Evolutionary conservation across 306 rosid species (phyloP).

Genomic region (Glycine latifolia): DNA sequence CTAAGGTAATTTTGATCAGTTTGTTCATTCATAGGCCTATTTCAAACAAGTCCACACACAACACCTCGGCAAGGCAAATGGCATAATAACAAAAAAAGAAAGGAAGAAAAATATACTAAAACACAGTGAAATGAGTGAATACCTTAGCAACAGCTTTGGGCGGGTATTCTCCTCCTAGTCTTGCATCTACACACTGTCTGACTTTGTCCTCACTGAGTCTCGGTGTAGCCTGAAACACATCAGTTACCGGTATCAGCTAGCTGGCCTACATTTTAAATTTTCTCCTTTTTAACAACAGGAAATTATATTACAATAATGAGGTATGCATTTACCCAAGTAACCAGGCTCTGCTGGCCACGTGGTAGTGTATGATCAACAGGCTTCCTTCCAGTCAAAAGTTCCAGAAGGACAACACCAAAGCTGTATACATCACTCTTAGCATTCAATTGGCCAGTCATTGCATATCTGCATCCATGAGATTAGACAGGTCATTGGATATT

Average conservation of each 20-base stretch:
- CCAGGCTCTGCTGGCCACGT: constrained; percentile 92
- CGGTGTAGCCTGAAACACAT: constrained; percentile 79
- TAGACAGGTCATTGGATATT: constrained; percentile 9
- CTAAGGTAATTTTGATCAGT: constrained; percentile 15
- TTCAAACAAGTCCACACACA: constrained; percentile 17
- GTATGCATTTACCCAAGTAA: constrained; percentile 76
- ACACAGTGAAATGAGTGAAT: no score
- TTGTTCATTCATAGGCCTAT: constrained; percentile 16
- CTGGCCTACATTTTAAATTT: constrained; percentile 30
- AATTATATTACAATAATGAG: constrained; percentile 8
- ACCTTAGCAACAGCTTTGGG: constrained; percentile 95
- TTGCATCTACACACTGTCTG: constrained; percentile 81
- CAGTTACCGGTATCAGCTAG: constrained; percentile 47
- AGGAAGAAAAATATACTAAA: constrained; percentile 23
- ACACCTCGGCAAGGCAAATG: constrained; percentile 27
- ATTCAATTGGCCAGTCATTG: constrained; percentile 95
- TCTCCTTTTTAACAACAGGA: not conserved
- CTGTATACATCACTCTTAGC: constrained; percentile 93
- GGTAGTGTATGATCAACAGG: constrained; percentile 97
- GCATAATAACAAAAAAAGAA: not conserved
- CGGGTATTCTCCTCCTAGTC: constrained; percentile 81
- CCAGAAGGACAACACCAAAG: constrained; percentile 91
- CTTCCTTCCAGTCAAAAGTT: constrained; percentile 91
- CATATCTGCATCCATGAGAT: constrained; percentile 66
- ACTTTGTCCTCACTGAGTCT: constrained; percentile 95